Evolutionary conservation across 169 alveolate genomes (phyloP).

Genomic region (Cyclospora cayetanensis): DNA sequence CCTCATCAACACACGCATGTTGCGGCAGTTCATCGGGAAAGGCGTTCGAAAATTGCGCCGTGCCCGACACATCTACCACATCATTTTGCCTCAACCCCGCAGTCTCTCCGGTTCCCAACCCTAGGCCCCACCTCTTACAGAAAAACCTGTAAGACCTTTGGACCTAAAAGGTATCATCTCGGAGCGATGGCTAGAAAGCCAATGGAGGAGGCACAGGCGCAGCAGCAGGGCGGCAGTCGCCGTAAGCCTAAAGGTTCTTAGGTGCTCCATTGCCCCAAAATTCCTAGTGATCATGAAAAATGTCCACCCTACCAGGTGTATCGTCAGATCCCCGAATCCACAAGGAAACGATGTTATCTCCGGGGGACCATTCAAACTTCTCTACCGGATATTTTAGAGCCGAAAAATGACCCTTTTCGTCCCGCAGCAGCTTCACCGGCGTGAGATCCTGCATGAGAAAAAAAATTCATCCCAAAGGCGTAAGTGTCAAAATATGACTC

Average conservation of each 20-base stretch:
- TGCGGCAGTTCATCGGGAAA: conserved; percentile 34
- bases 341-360: conserved; percentile 88
- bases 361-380: conserved; percentile 92
- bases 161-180: background rate
- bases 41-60: background rate
- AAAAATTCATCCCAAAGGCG: too few relatives aligned
- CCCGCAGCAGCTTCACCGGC: conserved; percentile 61
- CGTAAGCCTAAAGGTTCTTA: too few relatives aligned
- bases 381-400: conserved; percentile 87
- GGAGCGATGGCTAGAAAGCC: background rate
- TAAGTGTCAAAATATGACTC: too few relatives aligned
- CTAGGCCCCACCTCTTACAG: background rate
- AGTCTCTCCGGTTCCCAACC: background rate
- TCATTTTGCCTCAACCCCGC: conserved; percentile 32
- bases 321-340: conserved; percentile 89
- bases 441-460: conserved; percentile 40
- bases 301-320: conserved; percentile 84
- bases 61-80: conserved; percentile 46
- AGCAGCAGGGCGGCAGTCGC: too few relatives aligned
- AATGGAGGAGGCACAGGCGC: background rate
- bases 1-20: conserved; percentile 5
- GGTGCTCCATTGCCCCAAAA: too few relatives aligned
- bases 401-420: conserved; percentile 65
- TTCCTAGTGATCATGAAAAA: too few relatives aligned
- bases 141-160: background rate